These are phyloP conservation scores for Monosporascus ibericus DNA, from an alignment of 2,329 filamentous ascomycete species.

Conservation along the genomic window DNA sequence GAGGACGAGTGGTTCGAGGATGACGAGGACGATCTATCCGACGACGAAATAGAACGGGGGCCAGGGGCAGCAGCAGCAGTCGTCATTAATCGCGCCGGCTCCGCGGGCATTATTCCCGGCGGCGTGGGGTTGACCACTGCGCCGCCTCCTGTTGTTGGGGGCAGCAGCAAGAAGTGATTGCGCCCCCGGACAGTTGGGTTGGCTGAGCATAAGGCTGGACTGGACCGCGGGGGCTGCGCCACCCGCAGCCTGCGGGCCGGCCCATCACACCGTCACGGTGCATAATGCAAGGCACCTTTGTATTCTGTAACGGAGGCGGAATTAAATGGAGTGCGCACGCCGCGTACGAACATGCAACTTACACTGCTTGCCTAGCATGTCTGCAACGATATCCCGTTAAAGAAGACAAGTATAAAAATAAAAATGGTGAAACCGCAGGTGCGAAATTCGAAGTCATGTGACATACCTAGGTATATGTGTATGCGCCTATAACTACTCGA, in stretches of 20 bases:
- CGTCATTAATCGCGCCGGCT: background rate
- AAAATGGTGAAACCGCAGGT: background rate
- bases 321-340: too few species aligned
- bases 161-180: background rate
- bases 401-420: too few species aligned
- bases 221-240: too few species aligned
- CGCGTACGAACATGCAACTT: too few species aligned
- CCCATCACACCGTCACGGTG: background rate
- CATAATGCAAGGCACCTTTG: background rate
- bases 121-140: background rate
- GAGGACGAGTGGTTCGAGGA: constrained; percentile 31
- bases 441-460: background rate
- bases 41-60: background rate
- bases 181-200: too few species aligned
- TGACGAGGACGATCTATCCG: constrained; percentile 2
- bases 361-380: too few species aligned
- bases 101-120: background rate
- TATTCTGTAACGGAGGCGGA: background rate
- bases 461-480: background rate
- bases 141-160: background rate
- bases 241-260: background rate
- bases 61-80: background rate
- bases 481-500: background rate
- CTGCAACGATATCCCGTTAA: too few species aligned
- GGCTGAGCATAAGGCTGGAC: too few species aligned